Conservation (phyloP, 768 basidiomycete genomes). For the Kwoniella sp. region DNA sequence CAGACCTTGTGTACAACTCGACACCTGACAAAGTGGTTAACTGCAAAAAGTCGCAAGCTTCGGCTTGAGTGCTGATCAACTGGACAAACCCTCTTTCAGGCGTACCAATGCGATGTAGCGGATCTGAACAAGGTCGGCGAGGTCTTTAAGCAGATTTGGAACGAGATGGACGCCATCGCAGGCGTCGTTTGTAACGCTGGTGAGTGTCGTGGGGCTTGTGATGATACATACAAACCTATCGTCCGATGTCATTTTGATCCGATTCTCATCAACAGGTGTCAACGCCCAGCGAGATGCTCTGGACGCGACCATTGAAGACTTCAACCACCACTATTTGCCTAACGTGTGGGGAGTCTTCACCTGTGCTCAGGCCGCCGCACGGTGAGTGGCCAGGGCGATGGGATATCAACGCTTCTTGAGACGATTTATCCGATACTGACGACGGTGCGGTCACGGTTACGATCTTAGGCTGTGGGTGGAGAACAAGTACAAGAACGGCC, state of each 20-base stretch:
- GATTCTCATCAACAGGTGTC: constrained; percentile 33
- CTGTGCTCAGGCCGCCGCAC: constrained; percentile 43
- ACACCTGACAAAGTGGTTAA: no score
- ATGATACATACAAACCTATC: background rate
- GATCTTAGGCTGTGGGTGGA: constrained; percentile 46
- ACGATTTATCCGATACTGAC: no score
- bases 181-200: constrained; percentile 52
- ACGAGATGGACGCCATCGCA: constrained; percentile 50
- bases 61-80: no score
- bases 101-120: constrained; percentile 48
- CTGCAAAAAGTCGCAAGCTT: no score
- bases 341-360: constrained; percentile 52
- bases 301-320: constrained; percentile 51
- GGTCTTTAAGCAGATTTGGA: constrained; percentile 39
- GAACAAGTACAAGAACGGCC: constrained; percentile 49
- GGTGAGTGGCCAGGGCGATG: no score
- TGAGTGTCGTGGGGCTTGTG: constrained; percentile 10
- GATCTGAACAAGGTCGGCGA: constrained; percentile 41
- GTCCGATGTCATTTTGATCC: no score
- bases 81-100: constrained; percentile 32
- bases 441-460: no score
- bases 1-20: background rate
- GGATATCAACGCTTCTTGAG: no score
- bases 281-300: constrained; percentile 42
- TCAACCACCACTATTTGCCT: constrained; percentile 33